Evolutionary conservation across 2,329 filamentous ascomycete species (phyloP).

Genomic region (Aspergillus sp.): DNA sequence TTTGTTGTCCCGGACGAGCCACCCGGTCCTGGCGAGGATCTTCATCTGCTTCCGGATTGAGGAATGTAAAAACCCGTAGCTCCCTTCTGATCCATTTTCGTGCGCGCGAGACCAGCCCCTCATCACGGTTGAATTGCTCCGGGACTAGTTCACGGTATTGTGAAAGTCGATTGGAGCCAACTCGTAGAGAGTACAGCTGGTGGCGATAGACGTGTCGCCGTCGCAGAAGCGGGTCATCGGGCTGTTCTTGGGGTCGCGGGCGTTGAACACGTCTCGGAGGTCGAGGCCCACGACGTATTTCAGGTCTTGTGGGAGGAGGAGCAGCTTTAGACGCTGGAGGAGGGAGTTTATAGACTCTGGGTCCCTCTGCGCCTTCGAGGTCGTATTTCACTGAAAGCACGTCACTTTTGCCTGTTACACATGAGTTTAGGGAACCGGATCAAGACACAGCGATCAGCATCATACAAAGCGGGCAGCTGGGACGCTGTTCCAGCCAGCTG

Average conservation of each 20-base stretch:
- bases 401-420: conserved; percentile 43
- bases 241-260: conserved; percentile 22
- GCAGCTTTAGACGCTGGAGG: conserved; percentile 15
- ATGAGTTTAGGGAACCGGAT: too few species aligned
- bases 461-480: conserved; percentile 75
- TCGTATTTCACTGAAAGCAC: conserved; percentile 62
- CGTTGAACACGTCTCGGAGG: conserved; percentile 17
- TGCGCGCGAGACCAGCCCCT: conserved; percentile 68
- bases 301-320: conserved; percentile 3
- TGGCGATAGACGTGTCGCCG: conserved; percentile 70
- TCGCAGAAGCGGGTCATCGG: conserved; percentile 47
- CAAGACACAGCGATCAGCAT: background rate
- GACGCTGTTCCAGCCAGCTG: conserved; percentile 71
- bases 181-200: conserved; percentile 70
- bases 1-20: conserved; percentile 24
- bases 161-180: conserved; percentile 76
- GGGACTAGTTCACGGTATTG: conserved; percentile 71
- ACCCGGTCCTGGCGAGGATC: conserved; percentile 10
- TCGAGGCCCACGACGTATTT: conserved; percentile 9
- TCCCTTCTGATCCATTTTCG: conserved; percentile 79
- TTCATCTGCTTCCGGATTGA: conserved; percentile 41
- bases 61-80: conserved; percentile 74
- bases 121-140: conserved; percentile 57
- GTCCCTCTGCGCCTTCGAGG: conserved; percentile 48
- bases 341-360: conserved; percentile 56